phyloP scores from a whole-genome alignment of 1,284 basidiomycete genomes.

The Leccinum ponderosum region DNA sequence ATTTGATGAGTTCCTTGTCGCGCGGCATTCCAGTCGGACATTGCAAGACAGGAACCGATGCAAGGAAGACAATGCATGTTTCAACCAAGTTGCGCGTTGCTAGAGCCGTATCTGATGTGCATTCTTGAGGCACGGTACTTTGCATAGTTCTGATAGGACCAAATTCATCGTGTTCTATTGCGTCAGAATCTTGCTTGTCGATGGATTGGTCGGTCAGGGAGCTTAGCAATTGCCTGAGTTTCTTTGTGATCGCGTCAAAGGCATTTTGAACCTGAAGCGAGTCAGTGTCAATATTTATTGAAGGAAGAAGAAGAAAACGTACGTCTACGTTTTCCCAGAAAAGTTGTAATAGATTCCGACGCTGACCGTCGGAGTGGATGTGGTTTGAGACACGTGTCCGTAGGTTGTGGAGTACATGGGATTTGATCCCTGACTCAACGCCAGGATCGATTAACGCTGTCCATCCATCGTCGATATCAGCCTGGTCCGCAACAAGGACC shows the following conservation, averaged over 20 bases:
- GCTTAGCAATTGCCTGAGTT: slow-evolving; percentile 41
- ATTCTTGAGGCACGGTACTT: slow-evolving; percentile 26
- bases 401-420: slow-evolving; percentile 46
- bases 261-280: slow-evolving; percentile 54
- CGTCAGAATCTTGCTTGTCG: slow-evolving; percentile 19
- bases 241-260: slow-evolving; percentile 41
- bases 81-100: slow-evolving; percentile 39
- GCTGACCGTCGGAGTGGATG: slow-evolving; percentile 15
- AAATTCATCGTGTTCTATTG: slow-evolving; percentile 65
- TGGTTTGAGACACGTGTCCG: slow-evolving; percentile 18
- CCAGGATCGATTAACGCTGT: slow-evolving; percentile 64
- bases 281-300: neutral
- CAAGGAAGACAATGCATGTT: slow-evolving; percentile 55
- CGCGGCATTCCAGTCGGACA: slow-evolving; percentile 55
- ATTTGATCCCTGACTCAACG: slow-evolving; percentile 64
- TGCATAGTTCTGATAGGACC: slow-evolving; percentile 52
- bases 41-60: slow-evolving; percentile 59
- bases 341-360: slow-evolving; percentile 44
- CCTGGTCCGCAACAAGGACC: slow-evolving; percentile 34
- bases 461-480: slow-evolving; percentile 41
- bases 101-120: slow-evolving; percentile 3
- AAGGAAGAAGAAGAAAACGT: slow-evolving; percentile 20
- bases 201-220: slow-evolving; percentile 26
- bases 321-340: slow-evolving; percentile 70
- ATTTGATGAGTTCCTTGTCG: slow-evolving; percentile 63